A percentile compares a stretch with the other conserved stretches of the same genome.
Evolutionary conservation across 2,329 filamentous ascomycete genomes (phyloP).

Genomic region (Seiridium unicorne): DNA sequence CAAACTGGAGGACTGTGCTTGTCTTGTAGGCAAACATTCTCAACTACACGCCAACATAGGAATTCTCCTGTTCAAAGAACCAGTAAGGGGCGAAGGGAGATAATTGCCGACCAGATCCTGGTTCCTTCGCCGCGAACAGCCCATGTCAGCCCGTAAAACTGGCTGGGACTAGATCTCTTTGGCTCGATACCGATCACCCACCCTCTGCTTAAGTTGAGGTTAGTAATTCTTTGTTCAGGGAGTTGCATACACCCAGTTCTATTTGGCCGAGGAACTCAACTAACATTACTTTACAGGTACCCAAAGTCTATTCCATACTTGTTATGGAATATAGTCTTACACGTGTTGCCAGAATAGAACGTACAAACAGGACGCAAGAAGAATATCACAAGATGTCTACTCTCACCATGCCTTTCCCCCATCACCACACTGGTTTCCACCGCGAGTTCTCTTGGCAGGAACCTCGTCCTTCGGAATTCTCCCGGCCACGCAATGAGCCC

Average conservation of each 20-base stretch:
- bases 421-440: constrained; percentile 38
- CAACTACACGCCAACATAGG: background rate
- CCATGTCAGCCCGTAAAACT: background rate
- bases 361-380: constrained; percentile 21
- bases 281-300: constrained; percentile 8
- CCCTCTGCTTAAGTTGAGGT: constrained; percentile 7
- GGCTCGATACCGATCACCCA: background rate
- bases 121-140: constrained; percentile 2
- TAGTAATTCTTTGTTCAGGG: constrained; percentile 3
- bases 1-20: constrained; percentile 1
- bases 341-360: constrained; percentile 26
- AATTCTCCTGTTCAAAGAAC: background rate
- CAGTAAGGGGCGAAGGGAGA: constrained; percentile 1
- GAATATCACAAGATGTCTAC: constrained; percentile 45
- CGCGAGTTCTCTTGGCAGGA: constrained; percentile 39
- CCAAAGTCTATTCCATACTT: constrained; percentile 13
- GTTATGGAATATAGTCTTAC: constrained; percentile 42
- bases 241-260: background rate
- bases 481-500: constrained; percentile 34
- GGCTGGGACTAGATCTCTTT: background rate
- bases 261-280: constrained; percentile 1
- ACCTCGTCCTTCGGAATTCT: constrained; percentile 30
- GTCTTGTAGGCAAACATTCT: background rate
- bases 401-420: constrained; percentile 44
- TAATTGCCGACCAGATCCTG: background rate